A percentile compares a stretch with the other conserved stretches of the same genome.
Evolutionary conservation across 306 rosid genomes (phyloP).

Genomic region (Lathyrus sativus): DNA sequence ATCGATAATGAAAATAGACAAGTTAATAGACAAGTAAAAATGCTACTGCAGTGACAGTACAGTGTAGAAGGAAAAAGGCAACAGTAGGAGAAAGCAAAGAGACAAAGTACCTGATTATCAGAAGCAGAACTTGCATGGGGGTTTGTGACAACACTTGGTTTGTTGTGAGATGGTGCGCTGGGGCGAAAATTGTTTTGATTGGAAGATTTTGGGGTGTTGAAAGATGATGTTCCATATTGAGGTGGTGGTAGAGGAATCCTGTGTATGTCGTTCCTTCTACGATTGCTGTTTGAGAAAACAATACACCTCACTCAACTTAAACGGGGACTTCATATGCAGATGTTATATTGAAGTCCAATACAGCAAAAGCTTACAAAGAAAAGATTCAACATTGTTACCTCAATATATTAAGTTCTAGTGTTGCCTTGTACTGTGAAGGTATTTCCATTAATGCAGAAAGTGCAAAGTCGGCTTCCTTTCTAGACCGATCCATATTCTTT

Average conservation of each 20-base stretch:
- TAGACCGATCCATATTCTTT: constrained; percentile 64
- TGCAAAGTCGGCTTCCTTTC: constrained; percentile 91
- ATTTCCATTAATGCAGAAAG: constrained; percentile 91
- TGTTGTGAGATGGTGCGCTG: constrained; percentile 56
- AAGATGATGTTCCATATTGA: constrained; percentile 63
- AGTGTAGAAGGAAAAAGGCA: constrained; percentile 10
- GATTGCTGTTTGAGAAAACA: constrained; percentile 45
- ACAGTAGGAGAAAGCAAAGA: constrained; percentile 21
- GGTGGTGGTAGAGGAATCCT: constrained; percentile 93
- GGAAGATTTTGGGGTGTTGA: constrained; percentile 49
- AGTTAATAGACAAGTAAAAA: constrained; percentile 1
- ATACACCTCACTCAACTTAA: constrained; percentile 28
- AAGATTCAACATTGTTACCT: constrained; percentile 59
- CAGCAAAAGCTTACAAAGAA: constrained; percentile 9
- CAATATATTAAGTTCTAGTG: constrained; percentile 71
- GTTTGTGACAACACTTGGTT: constrained; percentile 35
- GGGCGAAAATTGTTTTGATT: constrained; percentile 54
- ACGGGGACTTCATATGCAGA: constrained; percentile 17
- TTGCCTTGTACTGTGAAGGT: constrained; percentile 91
- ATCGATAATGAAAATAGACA: constrained; percentile 14
- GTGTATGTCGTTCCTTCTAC: constrained; percentile 67
- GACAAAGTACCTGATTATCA: constrained; percentile 61
- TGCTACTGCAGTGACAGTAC: neutral
- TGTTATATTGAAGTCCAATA: constrained; percentile 35
- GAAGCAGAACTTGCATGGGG: constrained; percentile 57